phyloP scores from a whole-genome alignment of 495 filamentous ascomycete genomes.

The Neurospora pannonica region DNA sequence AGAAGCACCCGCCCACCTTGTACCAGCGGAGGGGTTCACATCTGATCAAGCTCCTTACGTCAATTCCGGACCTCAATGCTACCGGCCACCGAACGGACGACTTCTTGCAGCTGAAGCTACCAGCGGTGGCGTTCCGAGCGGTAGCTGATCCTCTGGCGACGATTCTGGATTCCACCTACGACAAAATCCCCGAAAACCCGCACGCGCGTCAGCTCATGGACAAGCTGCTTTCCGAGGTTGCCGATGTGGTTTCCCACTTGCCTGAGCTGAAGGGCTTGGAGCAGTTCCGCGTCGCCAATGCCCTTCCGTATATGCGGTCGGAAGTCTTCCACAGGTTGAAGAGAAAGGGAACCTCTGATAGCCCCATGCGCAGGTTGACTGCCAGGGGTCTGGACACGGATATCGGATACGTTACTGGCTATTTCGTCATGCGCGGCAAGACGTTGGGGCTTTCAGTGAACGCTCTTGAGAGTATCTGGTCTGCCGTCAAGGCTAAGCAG shows the following conservation, averaged over 20 bases:
- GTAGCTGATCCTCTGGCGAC: slow-evolving; percentile 72
- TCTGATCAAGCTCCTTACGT: slow-evolving; percentile 21
- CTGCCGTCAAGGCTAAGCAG: slow-evolving; percentile 27
- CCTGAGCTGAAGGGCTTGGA: slow-evolving; percentile 55
- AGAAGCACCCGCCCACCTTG: slow-evolving; percentile 14
- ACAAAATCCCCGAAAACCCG: slow-evolving; percentile 54
- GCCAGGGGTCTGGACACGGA: slow-evolving; percentile 50
- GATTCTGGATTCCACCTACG: slow-evolving; percentile 62
- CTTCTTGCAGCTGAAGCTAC: slow-evolving; percentile 45
- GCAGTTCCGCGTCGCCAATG: slow-evolving; percentile 42
- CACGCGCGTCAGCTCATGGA: slow-evolving; percentile 55
- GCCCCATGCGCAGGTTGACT: slow-evolving; percentile 56
- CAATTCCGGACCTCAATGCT: slow-evolving; percentile 19
- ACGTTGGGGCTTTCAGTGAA: slow-evolving; percentile 56
- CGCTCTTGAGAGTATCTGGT: slow-evolving; percentile 42
- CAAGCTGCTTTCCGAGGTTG: slow-evolving; percentile 47
- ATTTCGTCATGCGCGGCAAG: slow-evolving; percentile 59
- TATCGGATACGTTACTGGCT: slow-evolving; percentile 75
- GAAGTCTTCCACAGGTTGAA: slow-evolving; percentile 23
- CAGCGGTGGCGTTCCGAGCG: slow-evolving; percentile 63
- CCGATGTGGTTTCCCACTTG: slow-evolving; percentile 26
- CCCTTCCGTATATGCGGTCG: slow-evolving; percentile 30
- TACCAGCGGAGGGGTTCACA: slow-evolving; percentile 15
- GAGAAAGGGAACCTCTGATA: slow-evolving; percentile 44
- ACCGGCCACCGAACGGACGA: slow-evolving; percentile 12